Base-by-base conservation (phyloP, 225 moss, liverwort and hornwort species). In the Pseudoscleropodium purum region DNA sequence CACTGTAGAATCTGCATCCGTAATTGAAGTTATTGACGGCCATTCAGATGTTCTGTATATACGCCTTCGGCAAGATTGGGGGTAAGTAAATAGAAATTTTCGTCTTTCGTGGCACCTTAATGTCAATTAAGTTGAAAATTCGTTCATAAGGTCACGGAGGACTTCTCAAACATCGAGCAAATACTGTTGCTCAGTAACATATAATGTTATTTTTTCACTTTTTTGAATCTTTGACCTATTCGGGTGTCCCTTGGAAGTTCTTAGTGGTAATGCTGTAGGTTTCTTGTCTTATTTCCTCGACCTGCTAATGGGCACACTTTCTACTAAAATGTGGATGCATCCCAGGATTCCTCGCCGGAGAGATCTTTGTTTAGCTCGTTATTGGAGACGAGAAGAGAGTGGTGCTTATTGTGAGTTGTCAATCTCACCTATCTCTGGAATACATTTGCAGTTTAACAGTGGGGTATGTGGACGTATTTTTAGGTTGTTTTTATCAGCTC, bases 351-450 rank as follows among this genome's bases (percentile, higher is more conserved):
- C 88, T 78, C 91, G 96, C 84, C 88, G 91, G 86, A 95, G 96
- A 92, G 96, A 96, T 89, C 92, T 96, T 80, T 96, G 95, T 87
- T 86, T 96, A 89, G 89, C 91, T 90, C 94, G 96, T 83, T 96
- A 95, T 85, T 96, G 96, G 96, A 96, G 89, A 90, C 94, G 96
- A 90, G 96, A 96, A 87, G 96, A 96, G 82, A 92, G 88, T 73
- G 96, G 96, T 90, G 89, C 95, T 82, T 96, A 96, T 94, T 95
- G 96, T 96, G 83, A 95, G 95, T 94, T 61, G 49, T 84, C 75
- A 69, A 75, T 83, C 45, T 69, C 87, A 68, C 20, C 45, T 21
- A 68, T 74, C n/a, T 47, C 47, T 90, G 84, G 54, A 62, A 65
- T 73, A 29, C 70, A 74, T 87, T 81, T 85, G 52, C 81, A 69